phyloP scores from a whole-genome alignment of 352 stramenopile genomes.

The Pythium rishiriense region DNA sequence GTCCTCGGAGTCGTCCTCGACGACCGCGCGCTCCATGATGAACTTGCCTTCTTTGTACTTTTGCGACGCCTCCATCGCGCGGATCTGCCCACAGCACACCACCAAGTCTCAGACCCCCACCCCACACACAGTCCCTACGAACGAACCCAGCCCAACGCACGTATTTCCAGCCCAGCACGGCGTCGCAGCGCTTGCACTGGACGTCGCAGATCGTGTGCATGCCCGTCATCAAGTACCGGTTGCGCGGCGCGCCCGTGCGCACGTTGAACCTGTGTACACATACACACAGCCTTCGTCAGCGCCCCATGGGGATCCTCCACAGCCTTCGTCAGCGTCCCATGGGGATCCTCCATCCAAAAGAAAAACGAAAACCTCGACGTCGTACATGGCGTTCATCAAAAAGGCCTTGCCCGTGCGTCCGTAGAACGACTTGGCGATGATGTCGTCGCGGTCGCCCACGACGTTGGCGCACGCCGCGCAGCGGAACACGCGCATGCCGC shows the following conservation, averaged over 20 bases:
- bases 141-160: slow-evolving; percentile 32
- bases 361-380: not conserved
- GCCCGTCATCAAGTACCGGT: slow-evolving; percentile 78
- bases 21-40: slow-evolving; percentile 77
- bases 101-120: slow-evolving; percentile 3
- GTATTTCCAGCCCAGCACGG: slow-evolving; percentile 84
- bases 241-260: slow-evolving; percentile 48
- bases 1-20: slow-evolving; percentile 66
- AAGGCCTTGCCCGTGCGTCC: slow-evolving; percentile 74
- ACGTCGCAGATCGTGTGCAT: slow-evolving; percentile 82
- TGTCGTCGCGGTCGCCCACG: slow-evolving; percentile 64
- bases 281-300: not conserved
- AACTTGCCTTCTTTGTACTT: slow-evolving; percentile 89
- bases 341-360: not conserved
- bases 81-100: slow-evolving; percentile 41
- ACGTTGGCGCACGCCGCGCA: slow-evolving; percentile 65
- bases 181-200: slow-evolving; percentile 55
- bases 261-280: slow-evolving; percentile 88
- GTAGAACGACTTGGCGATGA: slow-evolving; percentile 82
- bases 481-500: slow-evolving; percentile 54
- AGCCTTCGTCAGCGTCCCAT: not conserved
- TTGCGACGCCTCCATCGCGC: slow-evolving; percentile 77
- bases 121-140: not conserved
- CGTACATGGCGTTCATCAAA: slow-evolving; percentile 78
- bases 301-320: not conserved